Base-by-base conservation (phyloP, 176 grass and related monocot genomes). In the Metroxylon sagu region DNA sequence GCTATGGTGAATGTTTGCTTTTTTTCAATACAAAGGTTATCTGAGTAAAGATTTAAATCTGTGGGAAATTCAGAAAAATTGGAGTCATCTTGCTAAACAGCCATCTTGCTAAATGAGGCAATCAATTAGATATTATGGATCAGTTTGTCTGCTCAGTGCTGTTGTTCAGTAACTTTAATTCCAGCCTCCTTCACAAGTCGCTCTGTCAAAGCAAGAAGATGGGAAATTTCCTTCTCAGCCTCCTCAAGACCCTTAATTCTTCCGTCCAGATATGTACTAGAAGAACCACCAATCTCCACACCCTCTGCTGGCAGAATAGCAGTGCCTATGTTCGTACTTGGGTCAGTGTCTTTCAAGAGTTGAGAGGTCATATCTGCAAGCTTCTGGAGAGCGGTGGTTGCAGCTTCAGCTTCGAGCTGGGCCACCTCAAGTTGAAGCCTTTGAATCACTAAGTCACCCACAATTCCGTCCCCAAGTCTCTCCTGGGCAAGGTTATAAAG, bases 171-270 rank as follows among this genome's bases (percentile, higher is more conserved):
- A 73, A n/a, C 12, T 59, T 19, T 50, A 70, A 62, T 70, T 54
- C 62, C 60, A 25, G 69, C 73, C 27, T 73, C 60, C 10, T n/a
- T 28, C 18, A 83, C 28, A 4, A 83, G 72, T 48, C 77, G 59
- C 68, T 80, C 62, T 54, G 85, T 77, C 80, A 88, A 77, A 54
- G 73, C 76, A 59, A 88, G 80, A 19, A 83, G 73, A 48, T 17
- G 52, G 55, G 29, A 54, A 15, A 88, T 64, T 17, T 88, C 80
- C 48, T 74, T 80, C 63, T 77, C 77, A 58, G 80, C 76, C 68
- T 80, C 59, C 17, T 83, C 27, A 50, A 88, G 74, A 19, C 60
- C 59, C 64, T 70, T 48, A 3, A 31, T 31, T 63, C 65, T 68
- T 67, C 61, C 50, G 3, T 55, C 2, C 7, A 28, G 8, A 72